Conservation (phyloP, 2,329 filamentous ascomycete species). For the Pseudogymnoascus verrucosus region DNA sequence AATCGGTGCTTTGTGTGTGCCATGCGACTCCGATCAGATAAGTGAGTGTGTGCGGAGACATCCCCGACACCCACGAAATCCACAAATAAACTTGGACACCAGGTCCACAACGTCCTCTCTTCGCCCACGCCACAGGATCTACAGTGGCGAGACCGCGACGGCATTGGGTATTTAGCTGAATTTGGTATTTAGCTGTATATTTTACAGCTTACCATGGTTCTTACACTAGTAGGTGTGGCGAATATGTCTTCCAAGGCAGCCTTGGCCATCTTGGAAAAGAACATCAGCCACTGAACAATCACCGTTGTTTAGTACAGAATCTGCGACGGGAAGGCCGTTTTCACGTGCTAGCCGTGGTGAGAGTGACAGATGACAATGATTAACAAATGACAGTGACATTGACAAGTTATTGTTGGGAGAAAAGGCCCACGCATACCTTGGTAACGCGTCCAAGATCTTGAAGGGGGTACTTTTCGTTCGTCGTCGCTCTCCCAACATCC, state of each 20-base stretch:
- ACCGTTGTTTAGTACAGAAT: background rate
- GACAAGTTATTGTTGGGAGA: background rate
- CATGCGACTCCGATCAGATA: background rate
- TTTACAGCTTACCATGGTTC: constrained; percentile 8
- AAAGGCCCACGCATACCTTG: background rate
- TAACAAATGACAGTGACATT: background rate
- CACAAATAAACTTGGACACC: background rate
- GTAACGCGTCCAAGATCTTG: background rate
- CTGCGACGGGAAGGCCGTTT: background rate
- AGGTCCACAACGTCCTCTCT: background rate
- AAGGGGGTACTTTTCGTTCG: background rate
- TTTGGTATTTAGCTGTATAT: background rate
- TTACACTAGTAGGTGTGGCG: background rate
- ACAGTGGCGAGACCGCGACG: background rate
- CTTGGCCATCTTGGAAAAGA: background rate
- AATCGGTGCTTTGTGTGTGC: background rate
- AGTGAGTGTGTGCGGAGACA: background rate
- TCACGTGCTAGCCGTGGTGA: background rate
- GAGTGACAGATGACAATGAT: background rate
- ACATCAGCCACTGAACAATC: background rate
- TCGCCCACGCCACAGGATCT: background rate
- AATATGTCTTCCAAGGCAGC: background rate
- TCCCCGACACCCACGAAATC: background rate
- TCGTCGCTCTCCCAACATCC: background rate
- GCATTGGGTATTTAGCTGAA: background rate